Evolutionary conservation across 140 eudicot genomes (phyloP).

Genomic region (Stevia rebaudiana): DNA sequence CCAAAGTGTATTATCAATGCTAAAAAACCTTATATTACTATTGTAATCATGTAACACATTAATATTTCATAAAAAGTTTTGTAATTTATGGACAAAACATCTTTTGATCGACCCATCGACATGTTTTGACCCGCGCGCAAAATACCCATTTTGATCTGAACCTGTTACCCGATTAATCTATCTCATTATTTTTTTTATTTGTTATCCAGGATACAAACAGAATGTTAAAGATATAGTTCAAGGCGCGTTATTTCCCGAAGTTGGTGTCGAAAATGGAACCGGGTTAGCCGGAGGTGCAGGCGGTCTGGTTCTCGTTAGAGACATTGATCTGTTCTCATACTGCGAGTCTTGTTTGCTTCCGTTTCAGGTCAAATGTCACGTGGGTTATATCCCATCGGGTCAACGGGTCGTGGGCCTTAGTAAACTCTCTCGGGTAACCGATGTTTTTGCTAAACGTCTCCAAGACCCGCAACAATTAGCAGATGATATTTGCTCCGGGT

Average conservation of each 20-base stretch:
- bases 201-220: constrained; percentile 59
- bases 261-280: constrained; percentile 60
- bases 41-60: neutral
- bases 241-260: constrained; percentile 92
- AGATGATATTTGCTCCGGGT: constrained; percentile 67
- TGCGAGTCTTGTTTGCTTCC: constrained; percentile 96
- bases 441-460: constrained; percentile 76
- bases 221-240: constrained; percentile 77
- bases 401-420: constrained; percentile 90
- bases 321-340: constrained; percentile 77
- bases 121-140: neutral
- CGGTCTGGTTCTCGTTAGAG: constrained; percentile 89
- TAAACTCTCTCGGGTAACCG: constrained; percentile 90
- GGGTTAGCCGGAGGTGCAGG: constrained; percentile 94
- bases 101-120: neutral
- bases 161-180: neutral
- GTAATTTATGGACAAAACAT: neutral
- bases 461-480: constrained; percentile 87
- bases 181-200: neutral
- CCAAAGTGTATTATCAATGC: neutral
- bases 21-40: no score
- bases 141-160: neutral
- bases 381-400: constrained; percentile 87
- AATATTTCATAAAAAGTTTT: neutral
- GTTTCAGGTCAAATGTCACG: constrained; percentile 83